phyloP scores from a whole-genome alignment of 441 rosid species.

The Pelargonium fulgidum region DNA sequence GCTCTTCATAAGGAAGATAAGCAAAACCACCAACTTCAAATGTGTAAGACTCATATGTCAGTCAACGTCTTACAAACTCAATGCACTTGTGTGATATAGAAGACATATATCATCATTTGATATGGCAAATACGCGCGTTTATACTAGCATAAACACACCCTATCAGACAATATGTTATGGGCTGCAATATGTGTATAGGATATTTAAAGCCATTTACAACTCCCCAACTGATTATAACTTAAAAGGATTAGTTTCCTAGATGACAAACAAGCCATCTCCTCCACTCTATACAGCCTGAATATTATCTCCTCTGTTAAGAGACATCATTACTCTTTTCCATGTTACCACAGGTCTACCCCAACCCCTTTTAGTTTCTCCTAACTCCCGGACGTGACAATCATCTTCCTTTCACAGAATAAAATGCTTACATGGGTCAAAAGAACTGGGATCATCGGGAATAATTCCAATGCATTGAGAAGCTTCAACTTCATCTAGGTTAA shows the following conservation, averaged over 20 bases:
- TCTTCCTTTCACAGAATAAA: background rate
- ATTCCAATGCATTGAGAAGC: slow-evolving; percentile 12
- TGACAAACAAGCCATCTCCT: background rate
- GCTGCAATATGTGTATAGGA: too few relatives aligned
- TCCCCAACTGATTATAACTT: background rate
- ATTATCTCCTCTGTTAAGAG: too few relatives aligned
- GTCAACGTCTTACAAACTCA: background rate
- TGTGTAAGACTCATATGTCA: background rate
- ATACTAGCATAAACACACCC: too few relatives aligned
- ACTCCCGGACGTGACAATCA: too few relatives aligned
- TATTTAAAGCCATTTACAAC: background rate
- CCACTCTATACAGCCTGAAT: too few relatives aligned
- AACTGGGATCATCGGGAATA: slow-evolving; percentile 23
- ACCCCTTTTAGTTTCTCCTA: background rate
- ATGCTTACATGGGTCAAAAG: slow-evolving; percentile 30
- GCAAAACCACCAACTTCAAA: background rate
- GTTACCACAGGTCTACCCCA: too few relatives aligned
- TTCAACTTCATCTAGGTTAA: slow-evolving; percentile 22
- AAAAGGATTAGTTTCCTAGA: background rate
- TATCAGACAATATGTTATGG: too few relatives aligned
- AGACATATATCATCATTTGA: too few relatives aligned
- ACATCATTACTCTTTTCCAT: too few relatives aligned
- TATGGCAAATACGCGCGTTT: too few relatives aligned
- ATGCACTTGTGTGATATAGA: background rate
- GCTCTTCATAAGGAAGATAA: slow-evolving; percentile 8